Evolutionary conservation across 2,329 filamentous ascomycete species (phyloP).

Genomic region (Paecilomyces sp.): DNA sequence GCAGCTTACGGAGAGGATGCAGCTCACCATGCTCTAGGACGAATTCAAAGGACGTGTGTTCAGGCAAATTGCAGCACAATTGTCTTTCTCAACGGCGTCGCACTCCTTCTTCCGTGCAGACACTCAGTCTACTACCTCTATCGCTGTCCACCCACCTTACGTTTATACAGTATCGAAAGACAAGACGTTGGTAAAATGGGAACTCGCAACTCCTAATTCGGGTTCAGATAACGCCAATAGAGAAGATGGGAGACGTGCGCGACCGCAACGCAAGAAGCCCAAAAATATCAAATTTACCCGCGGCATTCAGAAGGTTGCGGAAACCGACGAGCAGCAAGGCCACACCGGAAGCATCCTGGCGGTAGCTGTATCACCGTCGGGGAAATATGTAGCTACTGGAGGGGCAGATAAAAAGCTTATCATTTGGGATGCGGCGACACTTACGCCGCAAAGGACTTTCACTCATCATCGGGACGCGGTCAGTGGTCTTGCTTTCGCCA

Average conservation of each 20-base stretch:
- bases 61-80: constrained; percentile 64
- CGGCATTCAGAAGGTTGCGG: constrained; percentile 34
- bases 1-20: neutral
- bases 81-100: constrained; percentile 61
- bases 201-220: constrained; percentile 52
- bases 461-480: constrained; percentile 87
- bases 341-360: constrained; percentile 75
- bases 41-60: constrained; percentile 89
- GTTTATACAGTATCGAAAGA: constrained; percentile 88
- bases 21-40: constrained; percentile 39
- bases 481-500: constrained; percentile 75
- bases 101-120: constrained; percentile 73
- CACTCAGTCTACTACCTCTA: constrained; percentile 67
- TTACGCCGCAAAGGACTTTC: constrained; percentile 76
- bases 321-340: constrained; percentile 50
- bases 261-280: constrained; percentile 35
- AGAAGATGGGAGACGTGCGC: constrained; percentile 54
- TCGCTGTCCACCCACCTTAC: constrained; percentile 71
- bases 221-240: constrained; percentile 56
- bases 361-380: constrained; percentile 81
- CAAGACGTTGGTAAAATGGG: constrained; percentile 80
- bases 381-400: constrained; percentile 84
- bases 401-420: constrained; percentile 78
- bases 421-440: constrained; percentile 74
- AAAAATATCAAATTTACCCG: constrained; percentile 44